phyloP scores from a whole-genome alignment of 495 filamentous ascomycete genomes.

The Trichoderma gamsii region DNA sequence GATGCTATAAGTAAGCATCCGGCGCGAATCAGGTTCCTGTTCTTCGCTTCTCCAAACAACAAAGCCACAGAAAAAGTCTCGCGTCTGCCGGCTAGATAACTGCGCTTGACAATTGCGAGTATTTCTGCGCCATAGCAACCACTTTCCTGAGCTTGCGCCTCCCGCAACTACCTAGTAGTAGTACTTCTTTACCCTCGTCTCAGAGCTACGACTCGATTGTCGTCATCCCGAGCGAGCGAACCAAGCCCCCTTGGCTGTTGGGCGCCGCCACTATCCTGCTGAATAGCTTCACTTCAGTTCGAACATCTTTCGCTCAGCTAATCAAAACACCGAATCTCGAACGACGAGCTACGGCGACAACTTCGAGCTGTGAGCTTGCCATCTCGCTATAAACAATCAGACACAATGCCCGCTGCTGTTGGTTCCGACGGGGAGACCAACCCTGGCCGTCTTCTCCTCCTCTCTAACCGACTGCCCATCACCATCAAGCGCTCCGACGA shows the following conservation, averaged over 20 bases:
- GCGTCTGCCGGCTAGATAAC: neutral
- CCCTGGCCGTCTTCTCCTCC: constrained; percentile 60
- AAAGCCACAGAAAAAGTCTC: neutral
- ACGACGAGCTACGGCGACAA: neutral
- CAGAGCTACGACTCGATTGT: neutral
- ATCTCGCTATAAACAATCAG: neutral
- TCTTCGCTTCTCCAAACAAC: neutral
- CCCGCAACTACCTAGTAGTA: neutral
- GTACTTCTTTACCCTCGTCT: neutral
- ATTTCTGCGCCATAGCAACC: neutral
- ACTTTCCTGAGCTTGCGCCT: neutral
- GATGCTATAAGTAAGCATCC: neutral
- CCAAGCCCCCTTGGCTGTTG: neutral
- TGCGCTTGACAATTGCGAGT: neutral
- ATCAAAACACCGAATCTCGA: neutral
- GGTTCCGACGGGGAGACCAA: constrained; percentile 16
- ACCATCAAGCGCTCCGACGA: constrained; percentile 89
- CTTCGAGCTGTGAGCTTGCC: too few relatives aligned
- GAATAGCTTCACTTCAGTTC: neutral
- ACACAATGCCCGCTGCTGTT: constrained; percentile 28
- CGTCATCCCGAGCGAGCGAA: neutral
- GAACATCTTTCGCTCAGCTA: neutral
- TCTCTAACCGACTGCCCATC: constrained; percentile 91
- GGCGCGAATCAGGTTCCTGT: neutral
- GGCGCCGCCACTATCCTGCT: neutral